Evolutionary conservation across 179 eudicot genomes (phyloP).

Genomic region (Beta corolliflora): DNA sequence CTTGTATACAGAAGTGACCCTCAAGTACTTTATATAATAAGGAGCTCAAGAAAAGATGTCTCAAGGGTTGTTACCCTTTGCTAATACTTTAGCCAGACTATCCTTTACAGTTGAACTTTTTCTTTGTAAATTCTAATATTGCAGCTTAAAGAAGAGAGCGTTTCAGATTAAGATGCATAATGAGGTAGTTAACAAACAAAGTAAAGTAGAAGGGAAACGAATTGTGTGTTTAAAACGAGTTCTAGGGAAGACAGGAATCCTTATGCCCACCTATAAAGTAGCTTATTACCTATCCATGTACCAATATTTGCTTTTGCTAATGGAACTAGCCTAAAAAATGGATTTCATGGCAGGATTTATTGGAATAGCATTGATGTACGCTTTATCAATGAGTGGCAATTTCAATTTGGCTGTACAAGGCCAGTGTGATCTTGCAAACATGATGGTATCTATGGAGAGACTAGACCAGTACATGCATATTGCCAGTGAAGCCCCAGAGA

Average conservation of each 20-base stretch:
- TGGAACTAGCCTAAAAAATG: background rate
- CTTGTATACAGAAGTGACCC: too few relatives aligned
- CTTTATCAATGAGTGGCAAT: background rate
- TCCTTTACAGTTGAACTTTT: background rate
- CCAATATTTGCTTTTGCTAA: background rate
- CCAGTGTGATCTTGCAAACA: slow-evolving; percentile 9
- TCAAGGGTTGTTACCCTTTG: background rate
- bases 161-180: background rate
- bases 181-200: background rate
- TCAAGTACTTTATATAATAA: too few relatives aligned
- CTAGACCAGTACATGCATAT: slow-evolving; percentile 32
- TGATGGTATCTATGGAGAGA: slow-evolving; percentile 29
- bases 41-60: too few relatives aligned
- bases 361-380: slow-evolving; percentile 25
- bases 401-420: slow-evolving; percentile 2
- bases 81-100: background rate
- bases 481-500: slow-evolving; percentile 20
- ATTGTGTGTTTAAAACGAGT: background rate
- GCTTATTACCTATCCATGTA: background rate
- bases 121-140: background rate
- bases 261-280: background rate
- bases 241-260: background rate
- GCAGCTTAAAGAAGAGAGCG: background rate
- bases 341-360: slow-evolving; percentile 21
- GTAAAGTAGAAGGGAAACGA: too few relatives aligned